phyloP scores from a whole-genome alignment of 176 grass and related monocot species.

The Oryza meyeriana region DNA sequence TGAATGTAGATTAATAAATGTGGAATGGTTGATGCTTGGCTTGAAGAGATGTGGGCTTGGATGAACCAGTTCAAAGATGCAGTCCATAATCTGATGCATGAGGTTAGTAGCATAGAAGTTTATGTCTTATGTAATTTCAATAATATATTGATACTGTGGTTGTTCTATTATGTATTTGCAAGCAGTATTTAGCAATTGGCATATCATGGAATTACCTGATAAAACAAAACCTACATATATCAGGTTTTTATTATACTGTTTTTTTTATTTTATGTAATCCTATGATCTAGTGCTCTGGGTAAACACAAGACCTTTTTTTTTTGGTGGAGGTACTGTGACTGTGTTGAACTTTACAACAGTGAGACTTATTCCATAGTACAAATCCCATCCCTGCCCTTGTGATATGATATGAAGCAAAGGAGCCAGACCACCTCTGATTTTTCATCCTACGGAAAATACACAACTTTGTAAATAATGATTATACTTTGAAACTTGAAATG shows the following conservation, averaged over 20 bases:
- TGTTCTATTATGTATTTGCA: conserved; percentile 14
- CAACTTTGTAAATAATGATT: conserved; percentile 9
- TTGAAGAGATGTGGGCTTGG: conserved; percentile 87
- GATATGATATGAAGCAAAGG: background rate
- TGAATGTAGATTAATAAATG: conserved; percentile 57
- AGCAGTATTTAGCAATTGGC: conserved; percentile 10
- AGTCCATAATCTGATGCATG: conserved; percentile 51
- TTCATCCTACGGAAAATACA: background rate
- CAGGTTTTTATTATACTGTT: conserved; percentile 19
- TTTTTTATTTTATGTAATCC: background rate
- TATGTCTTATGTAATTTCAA: conserved; percentile 23
- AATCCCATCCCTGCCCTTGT: background rate
- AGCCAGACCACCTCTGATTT: background rate
- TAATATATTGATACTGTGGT: conserved; percentile 4
- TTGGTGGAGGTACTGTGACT: background rate
- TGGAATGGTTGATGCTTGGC: conserved; percentile 84
- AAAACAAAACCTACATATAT: background rate
- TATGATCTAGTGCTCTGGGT: background rate
- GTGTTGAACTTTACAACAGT: background rate
- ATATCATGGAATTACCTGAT: conserved; percentile 32
- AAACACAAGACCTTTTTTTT: background rate
- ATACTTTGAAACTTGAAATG: conserved; percentile 21
- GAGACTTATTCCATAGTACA: background rate
- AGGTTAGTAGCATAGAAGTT: conserved; percentile 44
- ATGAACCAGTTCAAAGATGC: conserved; percentile 87